Percentiles rank a stretch among this genome's conserved stretches.
Evolutionary conservation across 306 rosid genomes (phyloP).

Genomic region (Gynostemma pentaphyllum): DNA sequence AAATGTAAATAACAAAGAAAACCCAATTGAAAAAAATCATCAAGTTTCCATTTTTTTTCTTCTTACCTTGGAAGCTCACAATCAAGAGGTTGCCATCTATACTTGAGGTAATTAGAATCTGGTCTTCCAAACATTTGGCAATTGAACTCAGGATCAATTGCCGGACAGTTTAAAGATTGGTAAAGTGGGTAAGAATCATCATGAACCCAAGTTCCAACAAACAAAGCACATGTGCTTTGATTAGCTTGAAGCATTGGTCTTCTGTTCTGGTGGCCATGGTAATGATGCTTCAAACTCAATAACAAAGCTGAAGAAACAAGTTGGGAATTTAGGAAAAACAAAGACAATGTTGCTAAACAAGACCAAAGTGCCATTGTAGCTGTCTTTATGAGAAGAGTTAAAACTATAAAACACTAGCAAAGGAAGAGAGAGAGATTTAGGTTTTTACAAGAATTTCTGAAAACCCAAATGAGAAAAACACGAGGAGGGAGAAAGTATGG

Average conservation of each 20-base stretch:
- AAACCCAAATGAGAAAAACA: background rate
- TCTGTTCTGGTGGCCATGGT: slow-evolving; percentile 28
- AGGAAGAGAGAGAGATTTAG: slow-evolving; percentile 26
- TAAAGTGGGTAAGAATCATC: slow-evolving; percentile 73
- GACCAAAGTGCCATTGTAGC: slow-evolving; percentile 1
- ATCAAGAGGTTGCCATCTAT: slow-evolving; percentile 80
- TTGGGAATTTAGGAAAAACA: slow-evolving; percentile 27
- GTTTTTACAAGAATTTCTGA: background rate
- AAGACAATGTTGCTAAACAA: slow-evolving; percentile 17
- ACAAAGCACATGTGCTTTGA: slow-evolving; percentile 59
- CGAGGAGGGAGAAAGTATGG: background rate
- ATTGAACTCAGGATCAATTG: slow-evolving; percentile 79
- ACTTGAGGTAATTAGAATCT: slow-evolving; percentile 68
- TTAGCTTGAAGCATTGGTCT: slow-evolving; percentile 55
- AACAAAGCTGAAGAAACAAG: slow-evolving; percentile 43
- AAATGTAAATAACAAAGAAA: background rate
- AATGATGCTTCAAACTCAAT: slow-evolving; percentile 48
- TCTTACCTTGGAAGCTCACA: slow-evolving; percentile 92
- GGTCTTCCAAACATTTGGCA: slow-evolving; percentile 93
- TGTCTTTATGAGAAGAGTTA: slow-evolving; percentile 12
- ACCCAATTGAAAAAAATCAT: background rate
- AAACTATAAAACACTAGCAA: slow-evolving; percentile 27
- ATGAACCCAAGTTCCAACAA: slow-evolving; percentile 76
- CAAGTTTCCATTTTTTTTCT: background rate
- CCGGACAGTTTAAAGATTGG: slow-evolving; percentile 58